Evolutionary conservation across 1,284 basidiomycete species (phyloP), one percentile per base, ranked within the genome.

Genomic region (Pyrrhoderma lamaoense): DNA sequence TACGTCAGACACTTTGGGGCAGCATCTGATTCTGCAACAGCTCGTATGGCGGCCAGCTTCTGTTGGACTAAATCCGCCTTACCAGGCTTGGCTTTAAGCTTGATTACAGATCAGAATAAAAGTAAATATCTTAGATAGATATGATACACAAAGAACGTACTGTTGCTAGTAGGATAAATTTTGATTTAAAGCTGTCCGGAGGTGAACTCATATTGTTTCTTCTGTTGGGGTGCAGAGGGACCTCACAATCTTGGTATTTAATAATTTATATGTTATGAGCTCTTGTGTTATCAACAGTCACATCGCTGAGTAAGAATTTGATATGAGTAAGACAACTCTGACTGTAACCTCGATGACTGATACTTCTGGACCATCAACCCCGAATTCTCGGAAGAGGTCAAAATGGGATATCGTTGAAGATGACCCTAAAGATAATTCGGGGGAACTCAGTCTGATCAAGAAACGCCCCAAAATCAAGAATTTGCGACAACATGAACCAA

Each of bases 331-430:
- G 27, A 31, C 27, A 31, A 31, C 27, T 31, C 27, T 31, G 11
- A 31, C 27, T 31, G 11, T 11, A 31, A 31, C 27, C 42, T 21
- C 44, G 18, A 52, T 56, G 47, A 47, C 47, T 13, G 38, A 27
- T 31, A 19, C 25, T 40, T 40, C 67, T 48, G 66, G 63, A 23
- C 61, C 70, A 4, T 70, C 70, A 18, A 73, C 51, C 59, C 75
- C 56, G 1, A 72, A 77, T 0, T 76, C 76, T 23, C 72, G 76
- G 53, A 87, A 85, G 65, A 74, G 83, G 22, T 84, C 85, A 11
- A 85, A 82, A 65, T 88, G 85, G 84, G 80, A 85, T 42, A 69
- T 74, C 27, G 71, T 71, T 16, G 71, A 70, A 8, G 70, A 73
- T 3, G 65, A 69, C 1, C 16, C n/a, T 40, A 58, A 60, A 48